A percentile compares a stretch with the other conserved stretches of the same genome.
phyloP scores from a whole-genome alignment of 176 grass and related monocot species.

The Carex scoparia region DNA sequence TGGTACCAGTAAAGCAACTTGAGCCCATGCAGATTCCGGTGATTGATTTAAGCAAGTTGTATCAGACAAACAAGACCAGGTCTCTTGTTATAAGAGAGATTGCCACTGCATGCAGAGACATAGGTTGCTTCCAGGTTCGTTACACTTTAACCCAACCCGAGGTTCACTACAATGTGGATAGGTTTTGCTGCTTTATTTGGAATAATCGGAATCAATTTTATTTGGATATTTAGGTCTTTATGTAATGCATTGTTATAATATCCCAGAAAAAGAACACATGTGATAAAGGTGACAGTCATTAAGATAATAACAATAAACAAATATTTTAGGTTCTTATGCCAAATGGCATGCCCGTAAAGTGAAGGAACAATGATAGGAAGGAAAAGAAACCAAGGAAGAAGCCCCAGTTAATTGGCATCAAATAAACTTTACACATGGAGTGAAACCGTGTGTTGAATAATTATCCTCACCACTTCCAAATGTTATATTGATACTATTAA shows the following conservation, averaged over 20 bases:
- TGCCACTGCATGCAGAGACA: constrained; percentile 12
- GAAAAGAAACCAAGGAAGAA: neutral
- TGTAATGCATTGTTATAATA: neutral
- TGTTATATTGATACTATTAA: neutral
- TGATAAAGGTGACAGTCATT: neutral
- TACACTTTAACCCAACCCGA: neutral
- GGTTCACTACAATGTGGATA: neutral
- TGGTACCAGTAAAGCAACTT: neutral
- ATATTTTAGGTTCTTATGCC: neutral
- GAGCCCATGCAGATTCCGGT: constrained; percentile 18
- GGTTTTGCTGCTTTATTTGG: neutral
- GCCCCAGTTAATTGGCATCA: neutral
- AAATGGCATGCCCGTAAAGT: neutral
- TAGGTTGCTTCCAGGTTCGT: constrained; percentile 22
- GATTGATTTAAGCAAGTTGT: constrained; percentile 18
- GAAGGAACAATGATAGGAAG: neutral
- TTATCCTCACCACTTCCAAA: neutral
- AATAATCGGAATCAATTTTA: neutral
- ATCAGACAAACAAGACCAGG: constrained; percentile 1
- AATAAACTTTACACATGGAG: neutral
- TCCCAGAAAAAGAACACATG: neutral
- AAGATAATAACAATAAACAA: neutral
- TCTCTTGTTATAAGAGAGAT: constrained; percentile 13
- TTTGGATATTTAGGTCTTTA: neutral
- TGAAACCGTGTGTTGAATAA: neutral